These are phyloP conservation scores for Pascua sp. DNA, from an alignment of 1,284 basidiomycete genomes.

Conservation along the genomic window DNA sequence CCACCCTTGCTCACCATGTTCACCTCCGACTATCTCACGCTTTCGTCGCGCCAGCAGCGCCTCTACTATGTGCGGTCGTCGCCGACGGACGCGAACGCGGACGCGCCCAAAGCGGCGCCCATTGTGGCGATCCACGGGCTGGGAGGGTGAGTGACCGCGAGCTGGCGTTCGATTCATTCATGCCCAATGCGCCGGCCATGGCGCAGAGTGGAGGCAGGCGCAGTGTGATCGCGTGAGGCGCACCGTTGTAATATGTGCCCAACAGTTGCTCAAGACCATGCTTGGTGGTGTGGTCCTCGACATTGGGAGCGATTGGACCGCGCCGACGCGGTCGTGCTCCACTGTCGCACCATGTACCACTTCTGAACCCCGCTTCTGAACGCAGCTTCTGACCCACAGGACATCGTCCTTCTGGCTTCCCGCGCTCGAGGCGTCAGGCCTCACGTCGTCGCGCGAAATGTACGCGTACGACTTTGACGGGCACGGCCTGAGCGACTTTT, in stretches of 20 bases:
- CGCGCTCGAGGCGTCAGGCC: slow-evolving; percentile 10
- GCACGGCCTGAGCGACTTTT: slow-evolving; percentile 24
- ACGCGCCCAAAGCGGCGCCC: slow-evolving; percentile 54
- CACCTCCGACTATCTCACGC: slow-evolving; percentile 7
- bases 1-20: slow-evolving; percentile 5
- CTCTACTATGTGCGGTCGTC: slow-evolving; percentile 13
- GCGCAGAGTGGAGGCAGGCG: no score
- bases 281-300: no score
- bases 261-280: no score
- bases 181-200: no score
- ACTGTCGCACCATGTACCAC: not conserved
- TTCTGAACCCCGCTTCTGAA: not conserved
- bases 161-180: no score
- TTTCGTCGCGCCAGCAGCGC: slow-evolving; percentile 7
- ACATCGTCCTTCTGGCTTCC: slow-evolving; percentile 48
- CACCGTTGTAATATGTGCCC: no score
- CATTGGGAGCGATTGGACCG: no score
- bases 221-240: no score
- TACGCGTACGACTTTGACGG: slow-evolving; percentile 31
- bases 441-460: slow-evolving; percentile 16
- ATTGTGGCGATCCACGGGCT: slow-evolving; percentile 26
- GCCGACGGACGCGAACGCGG: slow-evolving; percentile 51
- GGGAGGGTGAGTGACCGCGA: slow-evolving; percentile 12
- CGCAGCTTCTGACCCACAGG: not conserved
- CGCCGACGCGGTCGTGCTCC: not conserved